phyloP scores from a whole-genome alignment of 495 filamentous ascomycete genomes.

The Penicillium malachiteum region DNA sequence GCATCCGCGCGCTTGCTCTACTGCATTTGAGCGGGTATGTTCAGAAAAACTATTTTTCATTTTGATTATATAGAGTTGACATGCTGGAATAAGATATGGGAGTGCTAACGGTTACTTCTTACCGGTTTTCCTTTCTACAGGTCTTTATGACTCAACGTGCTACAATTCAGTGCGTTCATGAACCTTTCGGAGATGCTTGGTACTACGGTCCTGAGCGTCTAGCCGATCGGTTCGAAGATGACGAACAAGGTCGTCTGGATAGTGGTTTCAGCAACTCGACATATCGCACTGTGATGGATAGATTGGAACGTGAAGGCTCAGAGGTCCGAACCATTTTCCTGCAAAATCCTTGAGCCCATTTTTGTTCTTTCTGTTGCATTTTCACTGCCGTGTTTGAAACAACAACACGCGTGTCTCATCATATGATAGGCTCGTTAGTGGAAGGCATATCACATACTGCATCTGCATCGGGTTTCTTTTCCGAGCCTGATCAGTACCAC shows the following conservation, averaged over 20 bases:
- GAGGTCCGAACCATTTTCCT: constrained; percentile 56
- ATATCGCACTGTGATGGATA: constrained; percentile 71
- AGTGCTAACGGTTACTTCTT: background rate
- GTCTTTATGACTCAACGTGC: constrained; percentile 93
- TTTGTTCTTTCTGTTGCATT: constrained; percentile 15
- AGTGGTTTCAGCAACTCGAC: constrained; percentile 77
- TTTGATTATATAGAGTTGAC: constrained; percentile 6
- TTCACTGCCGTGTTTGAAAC: background rate
- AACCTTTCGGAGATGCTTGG: constrained; percentile 95
- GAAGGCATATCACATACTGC: no score
- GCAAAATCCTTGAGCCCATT: constrained; percentile 9
- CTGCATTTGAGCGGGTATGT: constrained; percentile 87
- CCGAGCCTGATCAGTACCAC: no score
- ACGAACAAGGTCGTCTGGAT: constrained; percentile 63
- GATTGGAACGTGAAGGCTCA: constrained; percentile 62
- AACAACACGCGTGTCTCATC: no score
- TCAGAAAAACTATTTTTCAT: background rate
- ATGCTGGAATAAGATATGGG: background rate
- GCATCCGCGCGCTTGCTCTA: constrained; percentile 90
- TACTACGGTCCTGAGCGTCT: constrained; percentile 92
- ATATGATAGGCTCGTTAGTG: no score
- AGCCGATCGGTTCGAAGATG: constrained; percentile 68
- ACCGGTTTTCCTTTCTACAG: constrained; percentile 40
- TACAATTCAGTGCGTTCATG: constrained; percentile 79
- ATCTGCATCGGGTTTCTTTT: no score